These are phyloP conservation scores for Rhizophora apiculata DNA, from an alignment of 345 rosid species.

Conservation along the genomic window DNA sequence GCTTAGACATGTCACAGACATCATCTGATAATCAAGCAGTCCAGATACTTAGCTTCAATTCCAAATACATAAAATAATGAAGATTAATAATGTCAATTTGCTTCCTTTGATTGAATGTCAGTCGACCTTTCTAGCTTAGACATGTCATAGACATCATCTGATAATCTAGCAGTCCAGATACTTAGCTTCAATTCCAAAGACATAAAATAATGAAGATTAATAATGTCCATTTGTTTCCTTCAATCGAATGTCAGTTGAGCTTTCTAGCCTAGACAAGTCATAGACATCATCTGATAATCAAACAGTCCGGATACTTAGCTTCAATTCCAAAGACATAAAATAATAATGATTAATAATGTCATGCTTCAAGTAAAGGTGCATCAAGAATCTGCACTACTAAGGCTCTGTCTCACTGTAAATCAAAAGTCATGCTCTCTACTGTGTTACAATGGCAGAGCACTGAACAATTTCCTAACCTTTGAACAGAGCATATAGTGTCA, in stretches of 20 bases:
- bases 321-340: conserved; percentile 14
- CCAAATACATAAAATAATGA: conserved; percentile 15
- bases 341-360: conserved; percentile 9
- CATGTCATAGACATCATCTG: conserved; percentile 41
- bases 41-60: conserved; percentile 23
- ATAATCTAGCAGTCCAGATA: conserved; percentile 24
- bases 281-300: conserved; percentile 45
- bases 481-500: not conserved
- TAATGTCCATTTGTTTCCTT: conserved; percentile 9
- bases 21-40: conserved; percentile 45
- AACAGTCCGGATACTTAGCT: conserved; percentile 25
- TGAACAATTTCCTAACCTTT: not conserved
- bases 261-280: conserved; percentile 17
- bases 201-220: conserved; percentile 13
- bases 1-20: conserved; percentile 20
- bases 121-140: conserved; percentile 17
- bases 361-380: not conserved
- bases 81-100: conserved; percentile 2
- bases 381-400: not conserved
- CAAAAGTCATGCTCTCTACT: too few relatives aligned
- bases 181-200: conserved; percentile 23
- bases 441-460: not conserved
- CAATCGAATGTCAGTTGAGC: conserved; percentile 19
- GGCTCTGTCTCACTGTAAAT: not conserved
- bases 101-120: conserved; percentile 19